Conservation (phyloP, 768 basidiomycete species). For the Pisolithus orientalis region DNA sequence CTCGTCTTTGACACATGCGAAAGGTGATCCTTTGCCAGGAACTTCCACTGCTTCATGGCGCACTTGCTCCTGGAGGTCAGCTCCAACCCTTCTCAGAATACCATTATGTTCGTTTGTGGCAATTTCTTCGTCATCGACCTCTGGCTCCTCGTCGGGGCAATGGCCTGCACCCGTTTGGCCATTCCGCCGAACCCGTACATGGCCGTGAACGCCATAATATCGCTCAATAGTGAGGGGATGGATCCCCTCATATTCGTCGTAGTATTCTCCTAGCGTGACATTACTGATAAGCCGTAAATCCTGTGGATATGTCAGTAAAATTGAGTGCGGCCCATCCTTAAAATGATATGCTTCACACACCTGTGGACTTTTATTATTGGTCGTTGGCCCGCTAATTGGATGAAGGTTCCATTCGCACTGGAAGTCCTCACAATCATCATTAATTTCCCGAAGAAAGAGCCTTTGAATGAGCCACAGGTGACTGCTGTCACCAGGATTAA, state of each 20-base stretch:
- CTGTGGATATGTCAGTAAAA: not conserved
- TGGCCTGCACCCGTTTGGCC: conserved; percentile 9
- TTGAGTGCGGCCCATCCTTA: not conserved
- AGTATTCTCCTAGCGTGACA: conserved; percentile 1
- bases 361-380: conserved; percentile 17
- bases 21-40: conserved; percentile 2
- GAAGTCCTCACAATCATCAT: conserved; percentile 31
- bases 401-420: conserved; percentile 35
- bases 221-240: conserved; percentile 12
- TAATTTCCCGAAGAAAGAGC: conserved; percentile 34
- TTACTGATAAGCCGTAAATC: conserved; percentile 11
- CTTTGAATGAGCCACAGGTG: conserved; percentile 41
- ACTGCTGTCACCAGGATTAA: conserved; percentile 23
- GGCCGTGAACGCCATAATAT: conserved; percentile 10
- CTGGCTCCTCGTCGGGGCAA: conserved; percentile 1
- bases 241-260: conserved; percentile 8
- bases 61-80: not conserved
- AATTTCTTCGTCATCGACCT: conserved; percentile 4
- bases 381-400: conserved; percentile 22
- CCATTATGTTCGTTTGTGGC: not conserved
- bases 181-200: not conserved
- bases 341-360: conserved; percentile 3
- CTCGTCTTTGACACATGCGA: conserved; percentile 1
- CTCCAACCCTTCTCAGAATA: not conserved
- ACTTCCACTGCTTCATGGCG: not conserved